Base-by-base conservation (phyloP, 805 yeast species). In the Metschnikowia dekortorum region DNA sequence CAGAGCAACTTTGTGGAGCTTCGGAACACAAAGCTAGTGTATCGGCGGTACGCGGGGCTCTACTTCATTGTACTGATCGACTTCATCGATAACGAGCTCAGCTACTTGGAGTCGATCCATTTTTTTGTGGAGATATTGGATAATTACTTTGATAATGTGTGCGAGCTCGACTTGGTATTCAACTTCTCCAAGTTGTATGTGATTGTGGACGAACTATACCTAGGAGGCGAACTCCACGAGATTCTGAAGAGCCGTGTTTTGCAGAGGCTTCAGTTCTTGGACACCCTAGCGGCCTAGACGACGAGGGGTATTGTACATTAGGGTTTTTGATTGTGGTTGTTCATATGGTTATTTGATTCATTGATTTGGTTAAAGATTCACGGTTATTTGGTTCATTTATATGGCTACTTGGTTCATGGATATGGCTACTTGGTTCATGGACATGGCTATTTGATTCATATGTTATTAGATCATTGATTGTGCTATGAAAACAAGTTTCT, bases 151-250 rank as follows among this genome's bases (percentile, higher is more conserved):
- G 85, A 89, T 56, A 89, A 84, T 61, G 98, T 92, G 7, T 91
- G 97, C 69, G 97, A 92, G 68, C 75, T 92, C 57, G 98, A 92
- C 65, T 76, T 94, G 50, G 95, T 94, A 18, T 94, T 91, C 73
- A 89, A 90, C 67, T 92, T 92, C 68, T 84, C 85, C 73, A 89
- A 86, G 65, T 84, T 89, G 10, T 88, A 90, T 65, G 76, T 80
- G 48, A 85, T 90, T 8, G 65, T 94, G 52, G 97, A 94, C 65
- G 97, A 91, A 66, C 78, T 94, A 64, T 89, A 85, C 60, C 63
- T 89, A 43, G 96, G 91, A 10, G 99, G 99, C 10, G 97, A 94
- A 65, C 74, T 91, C 10, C 89, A 87, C 63, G 96, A 90, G 62
- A 86, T 90, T 1, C 86, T 89, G 56, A 89, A 87, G 64, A 76